These are phyloP conservation scores for Petunia hybrid DNA, from an alignment of 305 asterid species.

Conservation along the genomic window DNA sequence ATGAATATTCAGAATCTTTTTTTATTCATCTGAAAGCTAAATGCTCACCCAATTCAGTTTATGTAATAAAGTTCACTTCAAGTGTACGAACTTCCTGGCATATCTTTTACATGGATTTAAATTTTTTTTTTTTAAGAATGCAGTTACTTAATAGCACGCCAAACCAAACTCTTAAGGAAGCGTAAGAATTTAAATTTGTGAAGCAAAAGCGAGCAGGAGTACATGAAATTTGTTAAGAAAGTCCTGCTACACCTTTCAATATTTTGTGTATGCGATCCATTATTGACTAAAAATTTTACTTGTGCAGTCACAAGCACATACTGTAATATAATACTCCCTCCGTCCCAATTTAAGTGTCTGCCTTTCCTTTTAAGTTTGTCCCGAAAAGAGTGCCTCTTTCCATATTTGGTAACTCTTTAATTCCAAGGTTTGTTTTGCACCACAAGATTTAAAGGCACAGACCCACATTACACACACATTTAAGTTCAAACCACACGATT, in stretches of 20 bases:
- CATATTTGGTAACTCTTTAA: too few relatives aligned
- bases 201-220: background rate
- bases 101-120: conserved; percentile 10
- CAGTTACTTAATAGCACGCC: background rate
- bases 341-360: too few relatives aligned
- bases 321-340: too few relatives aligned
- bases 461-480: too few relatives aligned
- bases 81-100: background rate
- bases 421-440: too few relatives aligned
- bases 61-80: background rate
- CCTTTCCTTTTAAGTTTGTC: too few relatives aligned
- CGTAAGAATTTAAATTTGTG: background rate
- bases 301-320: background rate
- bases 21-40: background rate
- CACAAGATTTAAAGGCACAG: too few relatives aligned
- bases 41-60: background rate
- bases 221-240: background rate
- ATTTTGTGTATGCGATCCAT: background rate
- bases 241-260: background rate
- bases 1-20: background rate
- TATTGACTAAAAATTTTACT: conserved; percentile 11
- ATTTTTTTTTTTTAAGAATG: background rate
- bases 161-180: background rate
- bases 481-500: too few relatives aligned
- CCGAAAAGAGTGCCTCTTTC: too few relatives aligned